phyloP scores from a whole-genome alignment of 306 rosid genomes.

The Cotoneaster glaucophyllus region DNA sequence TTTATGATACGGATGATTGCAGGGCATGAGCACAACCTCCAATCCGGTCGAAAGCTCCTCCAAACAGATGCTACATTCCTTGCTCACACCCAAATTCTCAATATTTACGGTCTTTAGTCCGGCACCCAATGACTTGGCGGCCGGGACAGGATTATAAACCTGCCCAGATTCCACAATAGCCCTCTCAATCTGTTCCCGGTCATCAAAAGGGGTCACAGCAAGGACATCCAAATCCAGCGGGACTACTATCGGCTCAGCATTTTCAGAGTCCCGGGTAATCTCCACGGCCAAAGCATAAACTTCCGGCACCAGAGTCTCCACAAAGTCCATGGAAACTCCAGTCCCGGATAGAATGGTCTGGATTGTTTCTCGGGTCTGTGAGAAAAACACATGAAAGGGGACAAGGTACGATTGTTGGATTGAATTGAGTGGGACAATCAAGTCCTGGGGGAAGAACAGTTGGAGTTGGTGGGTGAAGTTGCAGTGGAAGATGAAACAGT shows the following conservation, averaged over 20 bases:
- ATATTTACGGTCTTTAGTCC: conserved; percentile 15
- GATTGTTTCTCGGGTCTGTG: not conserved
- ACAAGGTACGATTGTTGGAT: conserved; percentile 12
- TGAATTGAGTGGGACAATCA: conserved; percentile 1
- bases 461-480: conserved; percentile 21
- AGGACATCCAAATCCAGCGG: conserved; percentile 15
- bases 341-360: conserved; percentile 9
- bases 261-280: not conserved
- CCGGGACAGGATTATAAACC: conserved; percentile 13
- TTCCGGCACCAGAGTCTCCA: conserved; percentile 10
- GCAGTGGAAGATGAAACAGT: conserved; percentile 19
- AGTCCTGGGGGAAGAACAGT: conserved; percentile 2
- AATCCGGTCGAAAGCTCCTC: conserved; percentile 22
- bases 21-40: conserved; percentile 25
- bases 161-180: conserved; percentile 14
- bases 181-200: conserved; percentile 21
- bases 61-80: conserved; percentile 30
- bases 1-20: conserved; percentile 29
- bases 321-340: conserved; percentile 17
- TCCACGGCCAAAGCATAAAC: conserved; percentile 10
- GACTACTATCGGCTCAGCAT: conserved; percentile 1
- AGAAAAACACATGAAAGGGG: conserved; percentile 17
- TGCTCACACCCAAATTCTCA: conserved; percentile 5
- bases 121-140: conserved; percentile 9
- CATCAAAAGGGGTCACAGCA: conserved; percentile 24